Conservation (phyloP, 257 asterid species). For the Solanum chmielewskii region DNA sequence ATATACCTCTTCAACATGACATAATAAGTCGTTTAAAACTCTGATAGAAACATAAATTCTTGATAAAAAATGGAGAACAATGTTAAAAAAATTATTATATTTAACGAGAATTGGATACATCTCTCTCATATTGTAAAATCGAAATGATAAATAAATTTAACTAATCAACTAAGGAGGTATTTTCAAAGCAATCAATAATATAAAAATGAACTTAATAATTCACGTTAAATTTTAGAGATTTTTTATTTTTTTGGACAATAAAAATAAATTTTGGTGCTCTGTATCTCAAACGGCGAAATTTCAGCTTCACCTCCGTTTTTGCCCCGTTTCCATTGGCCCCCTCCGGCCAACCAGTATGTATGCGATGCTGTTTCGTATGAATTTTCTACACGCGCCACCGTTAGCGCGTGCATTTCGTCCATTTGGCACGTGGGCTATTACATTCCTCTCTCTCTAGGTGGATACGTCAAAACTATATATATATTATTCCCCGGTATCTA, state of each 20-base stretch:
- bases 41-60: too few relatives aligned
- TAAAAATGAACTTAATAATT: too few relatives aligned
- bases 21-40: neutral
- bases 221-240: neutral
- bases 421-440: neutral
- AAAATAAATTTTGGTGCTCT: neutral
- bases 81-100: too few relatives aligned
- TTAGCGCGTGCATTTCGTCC: neutral
- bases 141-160: too few relatives aligned
- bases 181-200: too few relatives aligned
- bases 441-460: neutral
- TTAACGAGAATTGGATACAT: too few relatives aligned
- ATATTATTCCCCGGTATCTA: neutral
- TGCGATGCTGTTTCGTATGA: neutral
- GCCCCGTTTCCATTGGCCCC: neutral
- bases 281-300: neutral
- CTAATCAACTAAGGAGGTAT: neutral
- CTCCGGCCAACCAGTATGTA: neutral
- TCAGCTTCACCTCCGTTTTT: neutral
- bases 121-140: neutral
- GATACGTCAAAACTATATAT: neutral
- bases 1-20: too few relatives aligned
- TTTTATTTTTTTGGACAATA: rapidly evolving
- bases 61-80: too few relatives aligned
- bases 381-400: neutral